phyloP scores from a whole-genome alignment of 192 early-diverging fungal species.

The Backusella tarrabulga region DNA sequence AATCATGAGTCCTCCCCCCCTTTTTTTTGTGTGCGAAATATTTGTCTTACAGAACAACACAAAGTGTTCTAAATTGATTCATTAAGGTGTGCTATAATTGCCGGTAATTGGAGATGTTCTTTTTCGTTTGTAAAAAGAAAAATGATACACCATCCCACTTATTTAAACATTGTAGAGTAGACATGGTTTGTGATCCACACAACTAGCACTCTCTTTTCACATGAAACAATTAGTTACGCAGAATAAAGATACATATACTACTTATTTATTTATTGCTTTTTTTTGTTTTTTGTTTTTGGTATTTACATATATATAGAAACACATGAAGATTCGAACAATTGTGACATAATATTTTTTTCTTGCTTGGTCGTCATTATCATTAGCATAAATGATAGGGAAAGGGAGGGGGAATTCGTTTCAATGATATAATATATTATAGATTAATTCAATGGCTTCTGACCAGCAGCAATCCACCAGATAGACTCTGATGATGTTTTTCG shows the following conservation, averaged over 20 bases:
- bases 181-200: not conserved
- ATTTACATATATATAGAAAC: not conserved
- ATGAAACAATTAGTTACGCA: not conserved
- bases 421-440: not conserved
- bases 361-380: not conserved
- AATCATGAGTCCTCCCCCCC: not conserved
- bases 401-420: not conserved
- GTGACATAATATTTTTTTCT: not conserved
- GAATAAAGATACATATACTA: not conserved
- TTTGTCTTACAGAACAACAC: not conserved
- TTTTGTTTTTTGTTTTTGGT: not conserved
- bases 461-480: not conserved
- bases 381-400: not conserved
- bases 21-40: not conserved
- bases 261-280: not conserved
- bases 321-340: not conserved
- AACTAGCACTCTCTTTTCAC: not conserved
- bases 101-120: not conserved
- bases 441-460: constrained; percentile 10
- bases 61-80: not conserved
- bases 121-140: not conserved
- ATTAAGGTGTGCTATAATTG: not conserved
- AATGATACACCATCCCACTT: not conserved
- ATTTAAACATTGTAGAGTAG: too few species aligned
- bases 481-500: not conserved